Evolutionary conservation across 2,329 filamentous ascomycete genomes (phyloP).

Genomic region (Ilyonectria sp.): DNA sequence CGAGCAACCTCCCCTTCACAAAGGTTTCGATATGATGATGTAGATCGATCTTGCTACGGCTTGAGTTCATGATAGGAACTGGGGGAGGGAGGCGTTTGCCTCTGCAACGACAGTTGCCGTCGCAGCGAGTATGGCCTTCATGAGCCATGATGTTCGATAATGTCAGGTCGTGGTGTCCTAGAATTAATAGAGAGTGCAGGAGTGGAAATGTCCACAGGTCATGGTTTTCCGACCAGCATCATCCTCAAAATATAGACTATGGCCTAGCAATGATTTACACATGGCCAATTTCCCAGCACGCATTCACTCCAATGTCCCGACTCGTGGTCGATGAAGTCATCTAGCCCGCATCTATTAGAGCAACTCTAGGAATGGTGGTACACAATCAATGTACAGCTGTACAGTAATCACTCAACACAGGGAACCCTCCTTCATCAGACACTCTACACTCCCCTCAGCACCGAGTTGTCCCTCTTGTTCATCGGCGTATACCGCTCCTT

Average conservation of each 20-base stretch:
- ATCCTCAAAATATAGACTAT: constrained; percentile 9
- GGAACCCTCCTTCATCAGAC: constrained; percentile 27
- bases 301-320: constrained; percentile 24
- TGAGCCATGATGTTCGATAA: neutral
- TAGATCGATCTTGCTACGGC: constrained; percentile 23
- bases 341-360: constrained; percentile 45
- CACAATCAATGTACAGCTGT: constrained; percentile 49
- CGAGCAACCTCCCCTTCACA: constrained; percentile 6
- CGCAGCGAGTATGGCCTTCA: neutral
- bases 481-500: constrained; percentile 69
- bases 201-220: constrained; percentile 9
- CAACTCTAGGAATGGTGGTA: constrained; percentile 49
- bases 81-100: constrained; percentile 1
- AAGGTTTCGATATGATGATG: constrained; percentile 27
- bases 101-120: neutral
- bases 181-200: neutral
- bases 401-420: constrained; percentile 34
- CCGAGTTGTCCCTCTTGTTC: constrained; percentile 61
- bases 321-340: constrained; percentile 36
- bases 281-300: constrained; percentile 13
- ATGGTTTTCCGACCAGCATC: neutral
- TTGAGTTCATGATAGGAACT: constrained; percentile 4
- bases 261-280: constrained; percentile 26
- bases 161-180: neutral
- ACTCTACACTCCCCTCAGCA: constrained; percentile 57